These are phyloP conservation scores for Exophiala sp. DNA, from an alignment of 2,329 filamentous ascomycete genomes.

Conservation along the genomic window DNA sequence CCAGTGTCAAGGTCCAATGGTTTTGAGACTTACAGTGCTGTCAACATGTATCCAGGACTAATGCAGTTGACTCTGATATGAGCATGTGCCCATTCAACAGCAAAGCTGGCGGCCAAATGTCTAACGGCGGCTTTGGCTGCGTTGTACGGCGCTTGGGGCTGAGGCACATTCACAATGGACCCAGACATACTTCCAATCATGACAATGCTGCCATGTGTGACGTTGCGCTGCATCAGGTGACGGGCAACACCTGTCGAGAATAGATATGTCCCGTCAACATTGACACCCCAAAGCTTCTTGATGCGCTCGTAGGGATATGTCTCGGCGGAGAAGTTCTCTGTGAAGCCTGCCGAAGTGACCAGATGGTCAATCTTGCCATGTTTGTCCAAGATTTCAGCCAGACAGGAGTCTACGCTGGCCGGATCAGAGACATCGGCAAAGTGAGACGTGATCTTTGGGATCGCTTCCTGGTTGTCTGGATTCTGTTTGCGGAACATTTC, in stretches of 20 bases:
- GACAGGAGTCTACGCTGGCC: conserved; percentile 69
- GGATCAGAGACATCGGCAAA: conserved; percentile 82
- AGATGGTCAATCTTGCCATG: conserved; percentile 87
- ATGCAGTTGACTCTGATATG: conserved; percentile 94
- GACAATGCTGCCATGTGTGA: conserved; percentile 72
- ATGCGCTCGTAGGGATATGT: conserved; percentile 87
- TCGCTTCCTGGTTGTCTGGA: conserved; percentile 63
- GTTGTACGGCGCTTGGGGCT: conserved; percentile 91
- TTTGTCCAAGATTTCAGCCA: conserved; percentile 64
- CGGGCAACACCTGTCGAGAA: conserved; percentile 43
- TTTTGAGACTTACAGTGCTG: conserved; percentile 66
- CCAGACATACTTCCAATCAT: conserved; percentile 96
- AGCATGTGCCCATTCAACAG: conserved; percentile 87
- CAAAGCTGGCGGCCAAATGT: conserved; percentile 80
- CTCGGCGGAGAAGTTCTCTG: conserved; percentile 90
- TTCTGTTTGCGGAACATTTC: conserved; percentile 62
- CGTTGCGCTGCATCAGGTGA: conserved; percentile 75
- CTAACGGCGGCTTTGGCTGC: conserved; percentile 87
- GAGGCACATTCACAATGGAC: conserved; percentile 88
- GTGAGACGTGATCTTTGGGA: conserved; percentile 84
- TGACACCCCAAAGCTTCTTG: conserved; percentile 90
- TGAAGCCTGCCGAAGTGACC: conserved; percentile 94
- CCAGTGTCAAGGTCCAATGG: conserved; percentile 20
- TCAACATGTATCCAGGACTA: conserved; percentile 94
- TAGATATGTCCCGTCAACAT: conserved; percentile 61